Evolutionary conservation across 257 asterid species (phyloP), one percentile per base, ranked within the genome.

Genomic region (Capsicum chinense): DNA sequence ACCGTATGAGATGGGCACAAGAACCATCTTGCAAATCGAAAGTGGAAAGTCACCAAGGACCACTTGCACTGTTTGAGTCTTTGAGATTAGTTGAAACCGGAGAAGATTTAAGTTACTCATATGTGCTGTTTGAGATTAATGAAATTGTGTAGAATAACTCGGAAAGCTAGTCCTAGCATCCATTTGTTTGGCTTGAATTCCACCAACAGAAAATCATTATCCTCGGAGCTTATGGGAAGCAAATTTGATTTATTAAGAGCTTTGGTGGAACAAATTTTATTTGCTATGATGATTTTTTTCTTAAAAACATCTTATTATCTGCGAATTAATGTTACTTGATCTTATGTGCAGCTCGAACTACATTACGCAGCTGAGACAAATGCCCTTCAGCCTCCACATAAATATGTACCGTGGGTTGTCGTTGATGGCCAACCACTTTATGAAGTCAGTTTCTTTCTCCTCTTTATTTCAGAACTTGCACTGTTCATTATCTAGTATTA

Each of bases 391-490:
- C 99, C 99, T 83, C 99, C 98, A 58, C 98, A 94, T 85, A 87
- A 50, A 60, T 96, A 94, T 12, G 98, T 96, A 60, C 98, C 99
- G 0, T 96, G 98, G 99, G 95, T 96, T 8, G 92, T 90, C 68
- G 97, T 96, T 86, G 92, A 95, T 78, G 98, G 97, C 42, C 90
- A 93, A 19, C 99, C 99, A 56, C 92, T 95, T 66, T 94, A 95
- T 78, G 97, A 94, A 83, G 99, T 95, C 56, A 88, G 97, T 90
- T 85, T 85, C 85, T 82, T 87, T 83, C 64, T 0, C 37, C 85
- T 79, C 79, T 66, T n/a, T 7, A 11, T 8, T 33, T 81, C 58
- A 81, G 73, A n/a, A 62, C 33, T 81, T 19, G 47, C 62, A 52
- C 8, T 74, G 39, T 76, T 68, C 8, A 16, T 19, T 26, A 81